phyloP scores from a whole-genome alignment of 2,329 filamentous ascomycete species.

The Stachybotrys chlorohalonatus region DNA sequence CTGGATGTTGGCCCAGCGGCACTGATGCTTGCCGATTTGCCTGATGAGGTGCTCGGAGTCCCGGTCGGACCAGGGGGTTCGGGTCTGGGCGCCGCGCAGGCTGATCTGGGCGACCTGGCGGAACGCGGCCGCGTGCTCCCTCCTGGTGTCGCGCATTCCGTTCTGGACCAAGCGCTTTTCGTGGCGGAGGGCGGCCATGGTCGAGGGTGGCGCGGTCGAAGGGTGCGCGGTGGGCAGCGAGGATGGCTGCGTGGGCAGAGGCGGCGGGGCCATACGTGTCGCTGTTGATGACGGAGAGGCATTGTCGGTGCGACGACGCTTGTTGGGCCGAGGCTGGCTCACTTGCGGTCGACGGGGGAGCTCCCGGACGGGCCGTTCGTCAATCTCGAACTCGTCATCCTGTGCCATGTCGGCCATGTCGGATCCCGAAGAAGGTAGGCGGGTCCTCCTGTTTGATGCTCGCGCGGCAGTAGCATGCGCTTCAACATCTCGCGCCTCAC shows the following conservation, averaged over 20 bases:
- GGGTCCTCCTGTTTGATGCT: no score
- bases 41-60: conserved; percentile 33
- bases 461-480: no score
- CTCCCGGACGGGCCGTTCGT: conserved; percentile 15
- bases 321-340: background rate
- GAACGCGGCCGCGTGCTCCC: conserved; percentile 6
- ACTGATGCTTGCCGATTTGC: conserved; percentile 23
- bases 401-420: background rate
- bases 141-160: conserved; percentile 11
- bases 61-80: conserved; percentile 29
- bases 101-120: conserved; percentile 2
- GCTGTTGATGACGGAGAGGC: background rate
- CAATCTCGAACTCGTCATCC: conserved; percentile 18
- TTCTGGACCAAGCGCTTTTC: no score
- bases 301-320: conserved; percentile 3
- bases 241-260: conserved; percentile 2
- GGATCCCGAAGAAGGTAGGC: no score
- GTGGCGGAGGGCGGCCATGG: no score
- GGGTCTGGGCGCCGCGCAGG: conserved; percentile 4
- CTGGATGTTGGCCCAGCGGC: conserved; percentile 23
- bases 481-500: no score
- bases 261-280: background rate
- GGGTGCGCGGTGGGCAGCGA: background rate
- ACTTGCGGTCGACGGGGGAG: background rate
- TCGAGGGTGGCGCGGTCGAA: background rate